A percentile compares a stretch with the other conserved stretches of the same genome.
Evolutionary conservation across 768 basidiomycete species (phyloP).

Genomic region (Albatrellus ellisii): DNA sequence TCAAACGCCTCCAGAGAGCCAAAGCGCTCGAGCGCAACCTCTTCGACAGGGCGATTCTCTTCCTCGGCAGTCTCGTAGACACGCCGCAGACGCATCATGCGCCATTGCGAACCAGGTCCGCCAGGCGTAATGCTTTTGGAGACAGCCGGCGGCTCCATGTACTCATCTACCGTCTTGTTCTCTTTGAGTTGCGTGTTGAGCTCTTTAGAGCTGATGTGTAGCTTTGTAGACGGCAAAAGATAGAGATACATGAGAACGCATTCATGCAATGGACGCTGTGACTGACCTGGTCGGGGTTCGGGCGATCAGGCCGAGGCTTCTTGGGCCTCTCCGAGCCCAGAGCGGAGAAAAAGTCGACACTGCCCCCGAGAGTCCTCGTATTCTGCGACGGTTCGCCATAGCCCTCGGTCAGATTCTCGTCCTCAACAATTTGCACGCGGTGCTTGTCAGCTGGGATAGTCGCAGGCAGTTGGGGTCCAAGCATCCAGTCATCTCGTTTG

Average conservation of each 20-base stretch:
- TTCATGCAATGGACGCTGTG: too few relatives aligned
- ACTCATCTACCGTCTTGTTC: conserved; percentile 25
- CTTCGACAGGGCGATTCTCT: conserved; percentile 55
- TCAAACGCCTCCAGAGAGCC: conserved; percentile 76
- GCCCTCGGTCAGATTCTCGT: conserved; percentile 50
- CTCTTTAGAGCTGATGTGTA: conserved; percentile 45
- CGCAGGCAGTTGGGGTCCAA: conserved; percentile 27
- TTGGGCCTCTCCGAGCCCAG: conserved; percentile 73
- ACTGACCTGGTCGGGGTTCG: conserved; percentile 61
- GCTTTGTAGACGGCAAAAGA: too few relatives aligned
- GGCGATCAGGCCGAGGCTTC: conserved; percentile 41
- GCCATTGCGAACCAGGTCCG: conserved; percentile 90
- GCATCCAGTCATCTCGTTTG: conserved; percentile 86
- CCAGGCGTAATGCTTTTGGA: conserved; percentile 56
- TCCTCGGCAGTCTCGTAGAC: conserved; percentile 88
- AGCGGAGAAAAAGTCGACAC: conserved; percentile 81
- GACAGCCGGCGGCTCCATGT: conserved; percentile 27
- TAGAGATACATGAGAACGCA: conserved; percentile 15
- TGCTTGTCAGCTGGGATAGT: conserved; percentile 17
- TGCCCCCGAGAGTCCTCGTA: conserved; percentile 37
- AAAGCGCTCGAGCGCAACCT: conserved; percentile 83
- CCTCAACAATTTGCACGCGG: conserved; percentile 16
- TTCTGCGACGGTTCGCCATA: conserved; percentile 40
- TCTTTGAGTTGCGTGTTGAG: conserved; percentile 46
- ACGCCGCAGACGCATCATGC: conserved; percentile 91